Evolutionary conservation across 176 grass and related monocot species (phyloP).

Genomic region (Rhipidocladum racemiflorum): DNA sequence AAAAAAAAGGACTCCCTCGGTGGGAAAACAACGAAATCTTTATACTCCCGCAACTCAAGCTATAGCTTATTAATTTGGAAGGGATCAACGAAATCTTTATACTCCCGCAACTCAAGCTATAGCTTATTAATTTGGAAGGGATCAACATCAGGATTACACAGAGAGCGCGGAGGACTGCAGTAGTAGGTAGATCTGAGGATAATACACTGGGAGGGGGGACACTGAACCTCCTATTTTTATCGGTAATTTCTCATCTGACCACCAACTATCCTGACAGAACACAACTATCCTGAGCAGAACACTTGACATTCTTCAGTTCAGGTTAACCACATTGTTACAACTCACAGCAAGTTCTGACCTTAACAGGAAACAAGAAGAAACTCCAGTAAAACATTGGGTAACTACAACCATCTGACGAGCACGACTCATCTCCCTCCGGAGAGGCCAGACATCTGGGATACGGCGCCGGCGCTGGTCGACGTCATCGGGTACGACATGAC

Average conservation of each 20-base stretch:
- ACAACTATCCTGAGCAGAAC: neutral
- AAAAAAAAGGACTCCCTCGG: no score
- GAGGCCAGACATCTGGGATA: constrained; percentile 39
- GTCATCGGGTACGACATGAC: constrained; percentile 44
- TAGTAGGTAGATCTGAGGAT: neutral
- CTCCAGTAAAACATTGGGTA: neutral
- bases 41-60: neutral
- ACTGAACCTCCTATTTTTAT: neutral
- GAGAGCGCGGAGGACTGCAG: neutral
- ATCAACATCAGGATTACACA: neutral
- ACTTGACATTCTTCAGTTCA: constrained; percentile 16
- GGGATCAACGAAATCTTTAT: neutral
- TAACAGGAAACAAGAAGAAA: neutral
- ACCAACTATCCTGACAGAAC: neutral
- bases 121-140: neutral
- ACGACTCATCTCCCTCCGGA: constrained; percentile 46
- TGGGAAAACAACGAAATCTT: no score
- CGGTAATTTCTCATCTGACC: neutral
- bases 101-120: neutral
- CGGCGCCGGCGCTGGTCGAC: constrained; percentile 24
- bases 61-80: neutral
- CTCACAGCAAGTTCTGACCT: neutral
- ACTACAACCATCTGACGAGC: neutral
- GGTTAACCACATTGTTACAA: neutral
- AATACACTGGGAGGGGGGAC: neutral